Conservation (phyloP, 116 monocot genomes). For the Trichopus zeylanicus region DNA sequence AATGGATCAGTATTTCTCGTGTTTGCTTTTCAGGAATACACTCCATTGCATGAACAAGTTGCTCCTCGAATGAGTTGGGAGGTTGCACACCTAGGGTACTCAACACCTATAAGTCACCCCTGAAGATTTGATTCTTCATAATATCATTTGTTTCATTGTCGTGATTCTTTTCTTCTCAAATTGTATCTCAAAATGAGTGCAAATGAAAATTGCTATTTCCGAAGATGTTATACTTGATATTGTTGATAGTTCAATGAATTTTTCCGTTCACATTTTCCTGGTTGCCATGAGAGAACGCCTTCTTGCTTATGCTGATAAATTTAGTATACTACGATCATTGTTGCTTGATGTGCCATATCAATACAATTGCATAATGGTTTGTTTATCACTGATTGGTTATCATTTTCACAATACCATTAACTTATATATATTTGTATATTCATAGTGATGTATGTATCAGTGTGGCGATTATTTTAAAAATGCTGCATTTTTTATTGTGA, state of each 20-base stretch:
- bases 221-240: background rate
- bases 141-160: constrained; percentile 1
- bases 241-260: constrained; percentile 1
- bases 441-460: too few species aligned
- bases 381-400: too few species aligned
- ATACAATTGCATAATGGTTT: too few species aligned
- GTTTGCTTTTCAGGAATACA: constrained; percentile 50
- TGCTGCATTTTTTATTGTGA: too few species aligned
- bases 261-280: background rate
- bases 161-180: background rate
- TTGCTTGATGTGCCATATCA: too few species aligned
- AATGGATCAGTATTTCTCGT: background rate
- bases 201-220: background rate
- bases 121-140: constrained; percentile 1
- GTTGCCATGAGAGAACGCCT: background rate
- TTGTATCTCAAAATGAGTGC: background rate
- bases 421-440: too few species aligned
- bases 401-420: too few species aligned
- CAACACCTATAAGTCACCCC: constrained; percentile 15
- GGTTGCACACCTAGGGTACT: constrained; percentile 47
- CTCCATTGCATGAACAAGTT: constrained; percentile 51
- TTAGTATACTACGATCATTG: too few species aligned
- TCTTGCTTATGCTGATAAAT: too few species aligned
- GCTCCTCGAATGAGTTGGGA: constrained; percentile 63
- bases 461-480: too few species aligned